Base-by-base conservation (phyloP, 208 protist species). In the Acanthamoeba healyi region DNA sequence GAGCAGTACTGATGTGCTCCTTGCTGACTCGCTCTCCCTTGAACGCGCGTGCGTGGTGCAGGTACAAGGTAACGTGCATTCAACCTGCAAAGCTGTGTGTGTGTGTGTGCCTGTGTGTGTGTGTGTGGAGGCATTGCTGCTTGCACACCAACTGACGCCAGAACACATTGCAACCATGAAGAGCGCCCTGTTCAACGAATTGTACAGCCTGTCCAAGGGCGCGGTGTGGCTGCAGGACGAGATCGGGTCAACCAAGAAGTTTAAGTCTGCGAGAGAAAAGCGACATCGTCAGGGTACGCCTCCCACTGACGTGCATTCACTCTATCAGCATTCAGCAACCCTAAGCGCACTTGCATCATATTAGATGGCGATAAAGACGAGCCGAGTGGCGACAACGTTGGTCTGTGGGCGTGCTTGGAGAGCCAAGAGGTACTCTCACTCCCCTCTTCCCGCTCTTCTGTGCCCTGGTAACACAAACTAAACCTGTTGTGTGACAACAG, bases 161-260 rank as follows among this genome's bases (percentile, higher is more conserved):
- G 7, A 0, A 24, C 29, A 29, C 44, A 12, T 32, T 15, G n/a
- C 44, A 29, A 19, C 44, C 15, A 36, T 29, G 29, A 15, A 97
- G 40, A 42, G 70, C 24, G 94, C 97, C 51, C 86, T 98, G 26
- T 98, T 98, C 65, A 98, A 98, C 67, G 97, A 98, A 65, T 34
- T 96, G 0, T 98, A 97, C 84, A 98, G 84, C 77, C 49, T 98
- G 5, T 92, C 95, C 1, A 96, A 94, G 61, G 97, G 96, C 63
- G 97, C 95, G 2, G 38, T 98, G 24, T 98, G 97, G 97, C 9
- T 96, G 32, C 56, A 67, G 49, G 72, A 51, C 5, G 46, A 51
- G 4, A 10, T 51, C 17, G n/a, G n/a, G n/a, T 51, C 46, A 0
- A 0, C 46, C 14, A 51, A 51, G 46, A 6, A 51, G 4, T 10